phyloP scores from a whole-genome alignment of 1,139 yeast species.

The Yamadazyma siamensis region DNA sequence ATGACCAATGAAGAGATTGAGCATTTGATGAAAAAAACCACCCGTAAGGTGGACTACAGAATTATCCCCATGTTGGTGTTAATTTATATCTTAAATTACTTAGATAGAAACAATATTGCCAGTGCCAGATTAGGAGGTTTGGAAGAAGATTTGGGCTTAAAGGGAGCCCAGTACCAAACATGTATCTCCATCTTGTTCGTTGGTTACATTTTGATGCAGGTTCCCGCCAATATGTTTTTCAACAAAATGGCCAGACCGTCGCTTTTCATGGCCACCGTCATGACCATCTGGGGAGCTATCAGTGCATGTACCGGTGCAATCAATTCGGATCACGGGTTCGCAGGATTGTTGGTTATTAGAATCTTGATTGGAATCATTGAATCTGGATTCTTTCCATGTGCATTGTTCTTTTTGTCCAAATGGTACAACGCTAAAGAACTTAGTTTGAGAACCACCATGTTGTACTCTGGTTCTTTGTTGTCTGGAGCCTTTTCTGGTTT shows the following conservation, averaged over 20 bases:
- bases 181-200: slow-evolving; percentile 56
- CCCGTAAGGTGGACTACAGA: slow-evolving; percentile 49
- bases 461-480: slow-evolving; percentile 63
- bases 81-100: slow-evolving; percentile 49
- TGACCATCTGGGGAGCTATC: slow-evolving; percentile 53
- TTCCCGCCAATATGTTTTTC: slow-evolving; percentile 49
- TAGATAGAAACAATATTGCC: slow-evolving; percentile 62
- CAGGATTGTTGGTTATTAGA: slow-evolving; percentile 46
- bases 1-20: slow-evolving; percentile 35
- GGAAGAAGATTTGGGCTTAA: slow-evolving; percentile 46
- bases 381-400: slow-evolving; percentile 57
- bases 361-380: slow-evolving; percentile 55
- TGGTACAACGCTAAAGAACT: slow-evolving; percentile 49
- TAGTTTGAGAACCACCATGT: slow-evolving; percentile 53
- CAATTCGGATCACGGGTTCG: slow-evolving; percentile 23
- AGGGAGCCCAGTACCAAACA: slow-evolving; percentile 51
- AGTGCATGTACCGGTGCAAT: slow-evolving; percentile 35
- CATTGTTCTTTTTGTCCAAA: slow-evolving; percentile 44
- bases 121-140: slow-evolving; percentile 60
- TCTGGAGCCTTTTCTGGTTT: slow-evolving; percentile 86
- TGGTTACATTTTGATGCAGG: slow-evolving; percentile 59
- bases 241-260: slow-evolving; percentile 52
- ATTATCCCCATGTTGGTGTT: slow-evolving; percentile 55
- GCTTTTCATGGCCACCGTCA: slow-evolving; percentile 45
- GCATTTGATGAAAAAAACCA: slow-evolving; percentile 36